Conservation (phyloP, 495 filamentous ascomycete genomes). For the Letharia lupina region DNA sequence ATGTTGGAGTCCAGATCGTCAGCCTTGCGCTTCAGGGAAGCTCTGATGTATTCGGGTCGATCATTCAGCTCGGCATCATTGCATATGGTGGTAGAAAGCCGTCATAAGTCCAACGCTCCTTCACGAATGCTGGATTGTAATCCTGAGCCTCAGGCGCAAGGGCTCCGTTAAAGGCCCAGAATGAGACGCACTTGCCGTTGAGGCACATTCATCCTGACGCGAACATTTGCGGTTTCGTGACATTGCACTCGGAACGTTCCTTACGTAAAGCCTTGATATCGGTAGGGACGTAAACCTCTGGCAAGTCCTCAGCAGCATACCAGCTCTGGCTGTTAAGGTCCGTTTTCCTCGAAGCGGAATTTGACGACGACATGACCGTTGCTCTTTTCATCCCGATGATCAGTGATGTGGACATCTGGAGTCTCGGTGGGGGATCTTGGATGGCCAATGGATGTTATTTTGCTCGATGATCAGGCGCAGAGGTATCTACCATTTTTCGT, state of each 20-base stretch:
- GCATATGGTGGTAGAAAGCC: slow-evolving; percentile 32
- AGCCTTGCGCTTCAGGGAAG: slow-evolving; percentile 41
- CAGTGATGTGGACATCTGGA: slow-evolving; percentile 57
- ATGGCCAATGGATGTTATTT: slow-evolving; percentile 43
- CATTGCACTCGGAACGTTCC: slow-evolving; percentile 37
- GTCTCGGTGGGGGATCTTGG: slow-evolving; percentile 36
- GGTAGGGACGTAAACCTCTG: slow-evolving; percentile 23
- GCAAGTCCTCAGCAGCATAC: slow-evolving; percentile 49
- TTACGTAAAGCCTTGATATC: slow-evolving; percentile 24
- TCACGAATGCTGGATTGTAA: slow-evolving; percentile 53
- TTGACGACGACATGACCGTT: slow-evolving; percentile 40
- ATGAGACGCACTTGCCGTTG: slow-evolving; percentile 43
- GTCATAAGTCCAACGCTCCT: slow-evolving; percentile 33
- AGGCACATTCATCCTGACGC: slow-evolving; percentile 64
- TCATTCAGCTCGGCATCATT: slow-evolving; percentile 30
- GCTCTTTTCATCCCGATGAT: slow-evolving; percentile 63
- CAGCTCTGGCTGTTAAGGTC: slow-evolving; percentile 52
- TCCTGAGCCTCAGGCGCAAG: slow-evolving; percentile 32
- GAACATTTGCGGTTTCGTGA: slow-evolving; percentile 39
- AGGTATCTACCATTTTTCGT: slow-evolving; percentile 32
- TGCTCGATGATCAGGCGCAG: slow-evolving; percentile 52
- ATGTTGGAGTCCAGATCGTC: slow-evolving; percentile 32
- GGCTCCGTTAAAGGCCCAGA: slow-evolving; percentile 42
- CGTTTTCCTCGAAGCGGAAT: slow-evolving; percentile 64
- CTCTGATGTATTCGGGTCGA: slow-evolving; percentile 22